Base-by-base conservation (phyloP, 805 yeast genomes). In the Pichia insulana region DNA sequence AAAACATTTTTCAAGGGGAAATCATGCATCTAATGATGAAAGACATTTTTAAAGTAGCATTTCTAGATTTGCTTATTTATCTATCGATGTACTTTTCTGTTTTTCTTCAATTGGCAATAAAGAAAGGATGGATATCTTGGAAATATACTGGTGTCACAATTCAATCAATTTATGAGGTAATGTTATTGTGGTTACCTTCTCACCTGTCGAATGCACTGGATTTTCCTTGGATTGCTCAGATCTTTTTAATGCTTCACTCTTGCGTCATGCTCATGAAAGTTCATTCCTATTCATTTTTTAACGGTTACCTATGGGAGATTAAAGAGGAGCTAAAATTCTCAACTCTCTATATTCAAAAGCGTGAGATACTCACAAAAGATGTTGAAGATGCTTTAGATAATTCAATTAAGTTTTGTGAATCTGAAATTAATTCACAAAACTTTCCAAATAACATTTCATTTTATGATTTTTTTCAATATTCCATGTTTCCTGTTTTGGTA, bases 201-300 rank as follows among this genome's bases (percentile, higher is more conserved):
- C 61, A 67, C 49, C 68, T 76, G 54, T 76, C 92, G 4, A 76
- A 80, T 35, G 57, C 57, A 37, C 60, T 66, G 57, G 65, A 70
- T 33, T 83, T 73, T 53, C 87, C 94, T 11, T 92, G 98, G 98
- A 83, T 89, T 39, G 95, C 87, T 2, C 79, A 80, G 55, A 89
- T 89, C 34, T 92, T 86, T 54, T 63, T 92, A 48, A 74, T 86
- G 46, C 66, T 92, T 40, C 98, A 92, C 58, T 76, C 88, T 10
- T 67, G 87, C 38, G 97, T 92, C 2, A 67, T 88, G 50, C 58
- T 94, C 52, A 92, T 92, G 99, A 92, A 92, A 59, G 82, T 83
- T 78, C 97, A 92, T 60, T 88, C 97, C 2, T 92, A 80, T 58
- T 86, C 86, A 2, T 88, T 84, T 55, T 92, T 80, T 65, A 89